A percentile compares a stretch with the other conserved stretches of the same genome.
Conservation (phyloP, 768 basidiomycete genomes). For the Brasilioporus rufonigricans region DNA sequence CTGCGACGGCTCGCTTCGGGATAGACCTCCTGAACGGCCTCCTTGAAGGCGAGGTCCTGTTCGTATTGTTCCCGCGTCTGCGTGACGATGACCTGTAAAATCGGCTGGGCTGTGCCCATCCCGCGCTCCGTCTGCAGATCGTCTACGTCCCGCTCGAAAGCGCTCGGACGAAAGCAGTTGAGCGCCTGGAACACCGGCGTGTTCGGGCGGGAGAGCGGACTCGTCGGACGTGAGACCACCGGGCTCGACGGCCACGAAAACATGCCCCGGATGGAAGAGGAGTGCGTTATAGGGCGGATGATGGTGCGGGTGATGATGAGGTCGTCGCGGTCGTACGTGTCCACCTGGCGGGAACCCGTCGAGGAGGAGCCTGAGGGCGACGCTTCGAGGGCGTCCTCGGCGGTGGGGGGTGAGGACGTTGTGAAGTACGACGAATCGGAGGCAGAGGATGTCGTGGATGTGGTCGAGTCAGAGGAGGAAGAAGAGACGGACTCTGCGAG, state of each 20-base stretch:
- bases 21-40: slow-evolving; percentile 25
- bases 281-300: slow-evolving; percentile 33
- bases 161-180: slow-evolving; percentile 34
- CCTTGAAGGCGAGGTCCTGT: slow-evolving; percentile 33
- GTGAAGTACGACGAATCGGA: slow-evolving; percentile 25
- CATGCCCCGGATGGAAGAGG: slow-evolving; percentile 18
- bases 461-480: neutral
- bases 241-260: slow-evolving; percentile 34
- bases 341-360: slow-evolving; percentile 17
- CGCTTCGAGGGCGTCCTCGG: slow-evolving; percentile 6
- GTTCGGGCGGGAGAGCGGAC: slow-evolving; percentile 22
- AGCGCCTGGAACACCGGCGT: slow-evolving; percentile 25
- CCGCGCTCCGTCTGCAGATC: slow-evolving; percentile 24
- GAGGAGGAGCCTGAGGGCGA: slow-evolving; percentile 8
- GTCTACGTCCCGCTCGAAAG: slow-evolving; percentile 34
- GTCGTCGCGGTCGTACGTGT: slow-evolving; percentile 30
- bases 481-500: slow-evolving; percentile 16
- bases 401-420: slow-evolving; percentile 12
- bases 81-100: slow-evolving; percentile 34
- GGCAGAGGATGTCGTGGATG: slow-evolving; percentile 15
- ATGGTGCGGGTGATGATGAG: slow-evolving; percentile 36
- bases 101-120: slow-evolving; percentile 14
- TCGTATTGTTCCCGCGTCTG: slow-evolving; percentile 34
- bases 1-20: slow-evolving; percentile 26
- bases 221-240: slow-evolving; percentile 27